Evolutionary conservation across 2,329 filamentous ascomycete species (phyloP).

Genomic region (Arachnomyces sp.): DNA sequence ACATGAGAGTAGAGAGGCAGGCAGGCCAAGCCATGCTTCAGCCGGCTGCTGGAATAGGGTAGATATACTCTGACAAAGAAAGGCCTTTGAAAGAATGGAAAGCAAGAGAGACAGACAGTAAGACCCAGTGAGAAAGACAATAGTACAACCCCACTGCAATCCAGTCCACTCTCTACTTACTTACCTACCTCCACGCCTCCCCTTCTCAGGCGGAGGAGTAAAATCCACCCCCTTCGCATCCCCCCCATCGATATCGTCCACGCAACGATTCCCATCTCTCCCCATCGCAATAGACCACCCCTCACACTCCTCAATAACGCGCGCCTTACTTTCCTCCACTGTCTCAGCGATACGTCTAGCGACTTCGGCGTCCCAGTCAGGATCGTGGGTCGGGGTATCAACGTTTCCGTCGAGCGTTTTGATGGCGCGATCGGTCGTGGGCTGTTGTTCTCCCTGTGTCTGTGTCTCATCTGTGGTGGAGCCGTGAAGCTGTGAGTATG

Average conservation of each 20-base stretch:
- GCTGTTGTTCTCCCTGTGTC: neutral
- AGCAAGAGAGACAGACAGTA: too few relatives aligned
- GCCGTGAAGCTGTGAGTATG: conserved; percentile 15
- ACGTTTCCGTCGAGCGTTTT: neutral
- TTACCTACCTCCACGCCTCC: too few relatives aligned
- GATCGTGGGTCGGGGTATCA: conserved; percentile 3
- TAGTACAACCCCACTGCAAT: too few relatives aligned
- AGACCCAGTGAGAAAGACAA: too few relatives aligned
- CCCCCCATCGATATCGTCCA: conserved; percentile 18
- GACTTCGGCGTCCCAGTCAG: conserved; percentile 15
- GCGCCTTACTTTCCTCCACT: conserved; percentile 10
- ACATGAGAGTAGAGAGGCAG: too few relatives aligned
- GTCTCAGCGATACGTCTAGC: conserved; percentile 13
- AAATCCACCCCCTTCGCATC: neutral
- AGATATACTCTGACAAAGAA: too few relatives aligned
- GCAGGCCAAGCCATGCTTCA: too few relatives aligned
- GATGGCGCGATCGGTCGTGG: too few relatives aligned
- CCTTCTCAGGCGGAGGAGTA: too few relatives aligned
- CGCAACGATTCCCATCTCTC: conserved; percentile 9
- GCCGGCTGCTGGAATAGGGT: too few relatives aligned
- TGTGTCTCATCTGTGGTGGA: neutral
- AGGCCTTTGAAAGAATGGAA: too few relatives aligned
- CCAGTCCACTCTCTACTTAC: too few relatives aligned
- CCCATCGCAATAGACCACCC: conserved; percentile 17
- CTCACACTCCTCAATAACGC: conserved; percentile 17